Evolutionary conservation across 257 asterid species (phyloP), one percentile per base, ranked within the genome.

Genomic region (Solanum sejunctum): DNA sequence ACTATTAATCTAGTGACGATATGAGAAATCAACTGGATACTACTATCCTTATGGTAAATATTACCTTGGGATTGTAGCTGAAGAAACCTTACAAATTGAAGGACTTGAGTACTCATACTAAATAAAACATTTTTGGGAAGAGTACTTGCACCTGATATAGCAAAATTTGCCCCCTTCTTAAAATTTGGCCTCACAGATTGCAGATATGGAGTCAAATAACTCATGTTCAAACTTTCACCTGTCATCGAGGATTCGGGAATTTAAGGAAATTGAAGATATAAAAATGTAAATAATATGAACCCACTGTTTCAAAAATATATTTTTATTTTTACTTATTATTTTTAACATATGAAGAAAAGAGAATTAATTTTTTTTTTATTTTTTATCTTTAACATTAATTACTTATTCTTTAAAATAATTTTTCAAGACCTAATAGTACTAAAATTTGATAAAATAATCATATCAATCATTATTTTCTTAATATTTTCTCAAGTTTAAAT

Each of bases 161-260:
- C 93, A 54, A 89, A 92, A 69, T 92, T 92, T 6, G 32, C 93
- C 63, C 93, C 93, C 12, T 86, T 91, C 28, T 81, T 85, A 84
- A 85, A 88, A 77, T 88, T 52, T 12, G 89, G 81, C 10, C 81
- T 83, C 36, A 91, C 23, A 8, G 93, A 88, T 83, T 92, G 88
- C 85, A 92, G 85, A 83, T 92, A 92, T 13, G 92, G 88, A 28
- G 64, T 81, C 81, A 90, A 63, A 64, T 89, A 91, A 43, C 43
- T 70, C 10, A 79, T 82, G 2, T 81, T 82, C 26, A 92, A 4
- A 88, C 51, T 64, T 36, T 91, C 91, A 73, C 93, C 93, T 91
- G 89, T 3, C 0, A 28, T 61, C 10, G 9, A 39, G 15, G 7
- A 69, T 52, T 17, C 1, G 15, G 0, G 36, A 39, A 10, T 69